Percentiles rank a stretch among this genome's conserved stretches.
Conservation (phyloP, 352 stramenopile species). For the Lagenidium sp. region DNA sequence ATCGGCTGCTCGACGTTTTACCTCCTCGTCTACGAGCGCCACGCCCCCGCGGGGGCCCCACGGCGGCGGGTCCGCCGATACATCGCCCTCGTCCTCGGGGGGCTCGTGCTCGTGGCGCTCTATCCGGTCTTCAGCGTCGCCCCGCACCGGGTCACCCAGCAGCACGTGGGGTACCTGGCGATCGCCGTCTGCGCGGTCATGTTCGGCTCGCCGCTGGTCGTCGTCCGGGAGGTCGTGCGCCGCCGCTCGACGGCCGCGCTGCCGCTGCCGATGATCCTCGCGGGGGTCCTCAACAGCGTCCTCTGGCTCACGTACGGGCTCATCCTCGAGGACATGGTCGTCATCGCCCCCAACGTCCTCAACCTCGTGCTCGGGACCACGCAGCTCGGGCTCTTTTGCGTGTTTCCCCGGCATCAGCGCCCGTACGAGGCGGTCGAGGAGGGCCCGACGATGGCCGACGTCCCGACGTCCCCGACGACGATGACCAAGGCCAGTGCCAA, state of each 20-base stretch:
- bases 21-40: conserved; percentile 44
- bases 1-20: conserved; percentile 30
- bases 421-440: conserved; percentile 2
- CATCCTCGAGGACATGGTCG: conserved; percentile 35
- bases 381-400: conserved; percentile 39
- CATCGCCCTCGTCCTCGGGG: not conserved
- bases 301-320: conserved; percentile 44
- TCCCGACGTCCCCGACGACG: too few relatives aligned
- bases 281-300: conserved; percentile 21
- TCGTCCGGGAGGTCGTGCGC: conserved; percentile 30
- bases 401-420: conserved; percentile 8
- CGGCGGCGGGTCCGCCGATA: conserved; percentile 13
- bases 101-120: conserved; percentile 24
- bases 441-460: not conserved
- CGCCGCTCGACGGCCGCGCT: conserved; percentile 24
- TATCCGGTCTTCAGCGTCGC: conserved; percentile 23
- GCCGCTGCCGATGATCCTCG: conserved; percentile 36
- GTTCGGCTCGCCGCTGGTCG: conserved; percentile 38
- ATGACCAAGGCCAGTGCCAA: too few relatives aligned
- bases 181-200: conserved; percentile 51
- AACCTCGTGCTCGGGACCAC: conserved; percentile 46
- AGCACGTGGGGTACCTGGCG: conserved; percentile 39
- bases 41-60: conserved; percentile 26
- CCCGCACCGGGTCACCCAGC: conserved; percentile 15
- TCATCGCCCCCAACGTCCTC: conserved; percentile 48